phyloP scores from a whole-genome alignment of 306 rosid species.

The Vachellia pachyceras region DNA sequence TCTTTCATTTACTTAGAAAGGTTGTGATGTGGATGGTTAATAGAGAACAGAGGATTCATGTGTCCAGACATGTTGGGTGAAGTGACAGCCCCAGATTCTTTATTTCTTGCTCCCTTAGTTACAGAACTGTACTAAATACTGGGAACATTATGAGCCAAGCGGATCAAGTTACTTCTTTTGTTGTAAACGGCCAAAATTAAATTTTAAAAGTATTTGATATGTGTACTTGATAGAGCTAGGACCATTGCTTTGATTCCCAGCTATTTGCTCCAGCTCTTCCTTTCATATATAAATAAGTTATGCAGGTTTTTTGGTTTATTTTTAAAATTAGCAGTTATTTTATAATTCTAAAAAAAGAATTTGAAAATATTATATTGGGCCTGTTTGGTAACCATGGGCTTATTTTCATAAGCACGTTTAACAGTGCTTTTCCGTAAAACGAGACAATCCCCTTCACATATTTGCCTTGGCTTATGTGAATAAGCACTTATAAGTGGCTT shows the following conservation, averaged over 20 bases:
- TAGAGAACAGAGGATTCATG: conserved; percentile 34
- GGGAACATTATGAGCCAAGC: conserved; percentile 38
- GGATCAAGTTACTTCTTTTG: conserved; percentile 12
- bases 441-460: too few relatives aligned
- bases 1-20: conserved; percentile 29
- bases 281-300: background rate
- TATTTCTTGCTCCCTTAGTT: conserved; percentile 41
- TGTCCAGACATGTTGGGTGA: conserved; percentile 40
- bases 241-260: background rate
- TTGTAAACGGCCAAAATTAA: conserved; percentile 32
- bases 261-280: background rate
- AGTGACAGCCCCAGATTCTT: conserved; percentile 39
- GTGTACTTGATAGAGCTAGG: background rate
- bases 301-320: background rate
- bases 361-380: background rate
- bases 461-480: too few relatives aligned
- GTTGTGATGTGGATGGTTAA: conserved; percentile 37
- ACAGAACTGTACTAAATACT: conserved; percentile 44
- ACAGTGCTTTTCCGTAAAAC: too few relatives aligned
- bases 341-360: too few relatives aligned
- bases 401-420: too few relatives aligned
- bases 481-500: too few relatives aligned
- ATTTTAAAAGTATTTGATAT: conserved; percentile 17
- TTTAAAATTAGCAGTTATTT: background rate
- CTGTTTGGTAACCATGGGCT: too few relatives aligned